phyloP scores from a whole-genome alignment of 2,329 filamentous ascomycete species.

The Ceratocystis eucalypticola region DNA sequence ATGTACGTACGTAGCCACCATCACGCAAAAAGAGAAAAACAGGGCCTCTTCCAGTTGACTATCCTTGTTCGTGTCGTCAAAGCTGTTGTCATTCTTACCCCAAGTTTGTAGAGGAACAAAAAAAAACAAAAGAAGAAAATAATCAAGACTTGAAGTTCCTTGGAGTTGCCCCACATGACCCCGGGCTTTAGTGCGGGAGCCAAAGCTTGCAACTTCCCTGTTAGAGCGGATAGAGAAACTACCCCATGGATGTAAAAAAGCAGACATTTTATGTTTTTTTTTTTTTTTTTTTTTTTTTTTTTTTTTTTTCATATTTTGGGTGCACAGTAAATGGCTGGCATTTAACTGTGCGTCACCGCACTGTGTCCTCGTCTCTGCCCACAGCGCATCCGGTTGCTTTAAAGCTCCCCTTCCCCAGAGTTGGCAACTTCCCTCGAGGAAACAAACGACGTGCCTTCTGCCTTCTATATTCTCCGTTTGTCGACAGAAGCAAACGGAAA shows the following conservation, averaged over 20 bases:
- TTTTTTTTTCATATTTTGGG: too few species aligned
- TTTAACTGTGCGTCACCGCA: neutral
- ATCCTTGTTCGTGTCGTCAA: neutral
- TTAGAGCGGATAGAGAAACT: constrained; percentile 4
- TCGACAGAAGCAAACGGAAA: neutral
- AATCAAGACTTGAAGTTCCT: neutral
- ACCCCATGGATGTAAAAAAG: constrained; percentile 2
- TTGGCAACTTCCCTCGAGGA: neutral
- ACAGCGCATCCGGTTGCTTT: constrained; percentile 1
- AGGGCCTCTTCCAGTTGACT: neutral
- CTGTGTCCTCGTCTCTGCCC: neutral
- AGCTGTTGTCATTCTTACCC: neutral
- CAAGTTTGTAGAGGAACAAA: neutral
- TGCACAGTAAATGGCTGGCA: neutral
- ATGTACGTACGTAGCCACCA: neutral
- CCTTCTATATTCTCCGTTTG: neutral
- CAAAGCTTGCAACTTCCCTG: constrained; percentile 13
- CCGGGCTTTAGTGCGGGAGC: constrained; percentile 1
- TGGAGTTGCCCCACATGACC: constrained; percentile 8
- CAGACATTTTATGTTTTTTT: neutral
- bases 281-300: too few species aligned
- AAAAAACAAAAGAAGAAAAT: neutral
- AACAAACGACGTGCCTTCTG: neutral
- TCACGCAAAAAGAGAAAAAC: neutral
- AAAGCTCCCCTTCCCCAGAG: neutral